phyloP scores from a whole-genome alignment of 768 basidiomycete species.

The Phylloporus arenicola region DNA sequence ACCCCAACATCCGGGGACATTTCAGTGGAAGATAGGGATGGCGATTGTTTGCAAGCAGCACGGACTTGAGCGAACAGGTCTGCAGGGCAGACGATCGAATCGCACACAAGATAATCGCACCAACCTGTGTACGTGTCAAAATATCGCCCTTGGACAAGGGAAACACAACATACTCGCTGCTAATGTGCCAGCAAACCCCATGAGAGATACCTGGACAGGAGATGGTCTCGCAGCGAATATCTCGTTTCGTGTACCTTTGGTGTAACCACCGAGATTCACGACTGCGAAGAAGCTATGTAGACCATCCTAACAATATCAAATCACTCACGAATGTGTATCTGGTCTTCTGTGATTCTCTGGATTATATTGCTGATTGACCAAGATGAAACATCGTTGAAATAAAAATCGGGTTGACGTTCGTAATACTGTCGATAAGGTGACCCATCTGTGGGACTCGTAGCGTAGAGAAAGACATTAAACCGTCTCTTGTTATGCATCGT shows the following conservation, averaged over 20 bases:
- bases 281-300: constrained; percentile 24
- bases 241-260: constrained; percentile 48
- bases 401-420: constrained; percentile 32
- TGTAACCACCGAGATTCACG: constrained; percentile 45
- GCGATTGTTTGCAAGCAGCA: constrained; percentile 16
- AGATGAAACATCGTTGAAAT: constrained; percentile 40
- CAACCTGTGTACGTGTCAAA: constrained; percentile 30
- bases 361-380: constrained; percentile 34
- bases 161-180: constrained; percentile 28
- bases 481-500: constrained; percentile 35
- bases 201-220: constrained; percentile 45
- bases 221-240: constrained; percentile 46
- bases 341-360: constrained; percentile 36
- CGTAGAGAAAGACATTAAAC: constrained; percentile 44
- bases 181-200: constrained; percentile 49
- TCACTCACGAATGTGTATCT: constrained; percentile 42
- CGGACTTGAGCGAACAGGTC: constrained; percentile 33
- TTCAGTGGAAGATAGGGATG: constrained; percentile 1
- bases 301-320: background rate
- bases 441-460: constrained; percentile 44
- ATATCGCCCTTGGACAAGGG: background rate
- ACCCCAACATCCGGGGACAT: constrained; percentile 22
- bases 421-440: constrained; percentile 41
- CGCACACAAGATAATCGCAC: constrained; percentile 46
- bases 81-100: constrained; percentile 40